Percentiles rank a stretch among this genome's conserved stretches.
phyloP scores from a whole-genome alignment of 306 rosid genomes.

The Rosa persica region DNA sequence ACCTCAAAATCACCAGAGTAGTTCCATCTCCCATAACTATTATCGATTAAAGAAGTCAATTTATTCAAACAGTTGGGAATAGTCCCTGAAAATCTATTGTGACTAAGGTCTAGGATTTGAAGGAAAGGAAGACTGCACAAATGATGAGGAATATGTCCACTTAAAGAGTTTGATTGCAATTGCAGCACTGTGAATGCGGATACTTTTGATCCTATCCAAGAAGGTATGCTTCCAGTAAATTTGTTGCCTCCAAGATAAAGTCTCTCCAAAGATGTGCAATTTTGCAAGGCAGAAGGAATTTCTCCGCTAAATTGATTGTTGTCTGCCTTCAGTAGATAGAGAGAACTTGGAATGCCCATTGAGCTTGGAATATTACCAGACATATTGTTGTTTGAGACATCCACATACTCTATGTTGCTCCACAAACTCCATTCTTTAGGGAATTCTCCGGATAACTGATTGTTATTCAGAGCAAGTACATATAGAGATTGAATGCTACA shows the following conservation, averaged over 20 bases:
- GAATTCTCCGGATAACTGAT: not conserved
- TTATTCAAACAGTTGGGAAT: not conserved
- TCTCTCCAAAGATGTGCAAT: rapidly evolving
- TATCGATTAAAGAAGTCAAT: not conserved
- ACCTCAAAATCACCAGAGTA: rapidly evolving
- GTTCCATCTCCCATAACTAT: rapidly evolving
- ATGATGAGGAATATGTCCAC: not conserved
- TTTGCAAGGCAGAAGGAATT: not conserved
- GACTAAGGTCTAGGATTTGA: not conserved
- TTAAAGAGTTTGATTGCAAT: not conserved
- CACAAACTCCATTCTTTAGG: not conserved
- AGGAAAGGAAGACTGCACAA: not conserved
- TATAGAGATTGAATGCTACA: rapidly evolving
- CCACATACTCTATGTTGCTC: rapidly evolving
- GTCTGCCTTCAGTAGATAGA: rapidly evolving
- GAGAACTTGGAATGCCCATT: not conserved
- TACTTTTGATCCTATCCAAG: not conserved
- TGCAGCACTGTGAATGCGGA: not conserved
- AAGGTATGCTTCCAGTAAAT: not conserved
- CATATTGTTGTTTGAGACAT: not conserved
- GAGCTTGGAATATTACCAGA: not conserved
- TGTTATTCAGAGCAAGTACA: not conserved
- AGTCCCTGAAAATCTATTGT: not conserved
- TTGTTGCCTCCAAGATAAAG: not conserved
- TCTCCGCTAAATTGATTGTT: not conserved